Conservation (phyloP, 805 yeast genomes). For the Wickerhamiella sergipiensis region DNA sequence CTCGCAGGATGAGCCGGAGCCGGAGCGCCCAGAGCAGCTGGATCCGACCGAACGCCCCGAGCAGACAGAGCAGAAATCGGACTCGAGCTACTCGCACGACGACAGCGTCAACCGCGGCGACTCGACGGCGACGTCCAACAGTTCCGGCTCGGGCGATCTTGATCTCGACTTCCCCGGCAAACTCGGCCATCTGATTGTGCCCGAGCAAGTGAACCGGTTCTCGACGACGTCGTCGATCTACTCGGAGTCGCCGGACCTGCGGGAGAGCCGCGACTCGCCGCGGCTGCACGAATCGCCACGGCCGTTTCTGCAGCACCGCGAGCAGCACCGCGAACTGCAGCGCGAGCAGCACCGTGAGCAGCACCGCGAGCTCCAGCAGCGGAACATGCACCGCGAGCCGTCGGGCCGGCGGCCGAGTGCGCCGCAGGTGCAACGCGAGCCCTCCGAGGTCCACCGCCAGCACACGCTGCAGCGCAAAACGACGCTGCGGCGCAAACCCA, state of each 20-base stretch:
- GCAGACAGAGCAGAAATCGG: too few species aligned
- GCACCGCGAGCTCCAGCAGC: neutral
- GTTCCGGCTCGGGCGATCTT: neutral
- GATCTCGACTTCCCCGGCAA: neutral
- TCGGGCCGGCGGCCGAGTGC: neutral
- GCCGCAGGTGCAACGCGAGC: neutral
- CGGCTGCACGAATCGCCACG: too few species aligned
- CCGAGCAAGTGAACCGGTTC: slow-evolving; percentile 6
- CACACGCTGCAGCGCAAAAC: neutral
- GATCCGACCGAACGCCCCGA: too few species aligned
- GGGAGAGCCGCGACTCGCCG: neutral
- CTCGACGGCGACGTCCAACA: neutral
- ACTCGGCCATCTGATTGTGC: neutral
- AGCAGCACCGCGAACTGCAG: neutral
- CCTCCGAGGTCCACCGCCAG: neutral
- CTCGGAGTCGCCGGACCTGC: neutral
- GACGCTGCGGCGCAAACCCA: neutral
- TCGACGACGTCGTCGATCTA: slow-evolving; percentile 9
- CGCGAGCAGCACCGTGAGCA: neutral
- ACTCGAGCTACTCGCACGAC: neutral
- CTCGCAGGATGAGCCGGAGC: neutral
- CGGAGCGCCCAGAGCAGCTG: neutral
- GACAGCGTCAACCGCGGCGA: neutral
- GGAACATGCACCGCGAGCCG: neutral
- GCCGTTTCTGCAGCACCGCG: too few species aligned